A percentile compares a stretch with the other conserved stretches of the same genome.
Evolutionary conservation across 2,329 filamentous ascomycete species (phyloP).

Genomic region (Fusarium scirpi): DNA sequence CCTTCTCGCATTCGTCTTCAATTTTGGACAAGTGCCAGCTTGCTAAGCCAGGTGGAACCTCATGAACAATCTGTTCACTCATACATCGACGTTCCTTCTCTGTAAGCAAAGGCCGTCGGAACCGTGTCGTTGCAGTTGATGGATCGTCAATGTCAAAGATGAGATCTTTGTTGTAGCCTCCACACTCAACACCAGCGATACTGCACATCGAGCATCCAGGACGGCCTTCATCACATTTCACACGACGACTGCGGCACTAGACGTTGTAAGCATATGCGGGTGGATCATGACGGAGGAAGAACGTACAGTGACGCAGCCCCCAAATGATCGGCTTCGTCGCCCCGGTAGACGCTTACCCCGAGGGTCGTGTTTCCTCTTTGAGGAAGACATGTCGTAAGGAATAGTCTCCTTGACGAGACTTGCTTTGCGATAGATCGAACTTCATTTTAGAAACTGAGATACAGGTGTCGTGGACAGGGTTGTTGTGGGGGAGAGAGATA

Average conservation of each 20-base stretch:
- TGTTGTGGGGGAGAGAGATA: background rate
- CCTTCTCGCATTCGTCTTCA: conserved; percentile 29
- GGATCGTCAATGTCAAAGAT: conserved; percentile 31
- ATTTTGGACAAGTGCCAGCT: conserved; percentile 28
- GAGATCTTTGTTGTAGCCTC: conserved; percentile 33
- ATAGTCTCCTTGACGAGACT: conserved; percentile 1
- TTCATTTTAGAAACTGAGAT: background rate
- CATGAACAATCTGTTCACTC: conserved; percentile 18
- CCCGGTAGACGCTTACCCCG: background rate
- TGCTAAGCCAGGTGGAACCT: conserved; percentile 3
- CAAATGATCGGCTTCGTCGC: conserved; percentile 25
- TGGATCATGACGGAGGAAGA: fast-evolving
- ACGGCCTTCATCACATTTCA: conserved; percentile 34
- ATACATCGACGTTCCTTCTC: conserved; percentile 19
- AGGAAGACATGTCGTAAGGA: conserved; percentile 1
- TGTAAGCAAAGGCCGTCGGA: conserved; percentile 26
- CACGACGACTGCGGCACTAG: conserved; percentile 33
- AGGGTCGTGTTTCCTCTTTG: background rate
- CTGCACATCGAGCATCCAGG: conserved; percentile 31
- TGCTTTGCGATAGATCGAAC: background rate
- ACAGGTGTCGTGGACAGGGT: background rate
- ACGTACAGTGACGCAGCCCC: conserved; percentile 31
- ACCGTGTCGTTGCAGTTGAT: background rate
- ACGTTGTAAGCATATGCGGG: background rate
- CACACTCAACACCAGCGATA: conserved; percentile 17